Percentiles rank a stretch among this genome's conserved stretches.
Conservation (phyloP, 2,329 filamentous ascomycete species). For the Aspergillus proliferans region DNA sequence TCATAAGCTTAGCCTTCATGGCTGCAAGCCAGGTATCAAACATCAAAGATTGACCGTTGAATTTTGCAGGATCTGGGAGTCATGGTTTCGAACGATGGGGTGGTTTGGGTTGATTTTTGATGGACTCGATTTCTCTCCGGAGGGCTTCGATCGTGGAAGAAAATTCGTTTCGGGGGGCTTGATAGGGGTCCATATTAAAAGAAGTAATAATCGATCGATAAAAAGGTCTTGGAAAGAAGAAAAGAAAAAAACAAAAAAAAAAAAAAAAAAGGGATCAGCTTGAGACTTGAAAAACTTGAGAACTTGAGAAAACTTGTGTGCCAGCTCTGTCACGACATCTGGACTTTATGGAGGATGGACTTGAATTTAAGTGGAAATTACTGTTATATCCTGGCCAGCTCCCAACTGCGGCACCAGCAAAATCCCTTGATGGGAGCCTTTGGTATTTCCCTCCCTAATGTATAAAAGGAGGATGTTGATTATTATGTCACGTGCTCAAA, state of each 20-base stretch:
- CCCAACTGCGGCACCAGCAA: neutral
- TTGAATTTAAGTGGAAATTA: neutral
- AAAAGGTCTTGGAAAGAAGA: neutral
- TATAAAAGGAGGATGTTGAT: too few relatives aligned
- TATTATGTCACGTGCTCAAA: too few relatives aligned
- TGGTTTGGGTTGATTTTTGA: neutral
- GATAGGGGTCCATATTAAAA: neutral
- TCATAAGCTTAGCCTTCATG: constrained; percentile 1
- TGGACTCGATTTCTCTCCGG: neutral
- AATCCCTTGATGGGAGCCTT: neutral
- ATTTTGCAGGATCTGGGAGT: neutral
- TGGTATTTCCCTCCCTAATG: too few relatives aligned
- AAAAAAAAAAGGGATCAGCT: neutral
- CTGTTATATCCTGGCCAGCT: neutral
- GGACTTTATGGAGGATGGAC: neutral
- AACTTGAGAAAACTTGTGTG: neutral
- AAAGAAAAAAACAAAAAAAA: too few relatives aligned
- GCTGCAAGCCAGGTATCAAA: neutral
- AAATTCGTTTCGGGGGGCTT: neutral
- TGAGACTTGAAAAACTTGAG: neutral
- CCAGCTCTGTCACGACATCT: neutral
- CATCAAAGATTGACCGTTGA: neutral
- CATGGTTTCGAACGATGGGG: neutral
- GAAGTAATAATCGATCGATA: neutral
- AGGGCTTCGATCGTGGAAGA: neutral